These are phyloP conservation scores for Jimgerdemannia lactiflua DNA, from an alignment of 192 early-diverging fungal species.

Conservation along the genomic window DNA sequence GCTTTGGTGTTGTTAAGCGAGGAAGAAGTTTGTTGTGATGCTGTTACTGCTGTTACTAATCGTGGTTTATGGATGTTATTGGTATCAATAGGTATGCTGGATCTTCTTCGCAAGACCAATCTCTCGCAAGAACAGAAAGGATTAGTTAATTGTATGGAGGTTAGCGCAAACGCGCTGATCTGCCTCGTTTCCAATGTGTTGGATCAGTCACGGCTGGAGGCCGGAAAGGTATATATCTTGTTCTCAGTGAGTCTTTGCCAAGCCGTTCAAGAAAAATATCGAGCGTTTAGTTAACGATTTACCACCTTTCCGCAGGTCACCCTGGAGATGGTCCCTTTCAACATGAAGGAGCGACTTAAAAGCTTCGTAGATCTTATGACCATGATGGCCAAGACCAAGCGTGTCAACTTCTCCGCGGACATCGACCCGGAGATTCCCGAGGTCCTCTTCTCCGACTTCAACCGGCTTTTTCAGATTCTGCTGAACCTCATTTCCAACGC, in stretches of 20 bases:
- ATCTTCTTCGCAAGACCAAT: conserved; percentile 1
- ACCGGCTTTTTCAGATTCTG: conserved; percentile 52
- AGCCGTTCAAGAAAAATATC: too few relatives aligned
- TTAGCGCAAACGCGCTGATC: conserved; percentile 13
- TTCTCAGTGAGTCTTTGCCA: background rate
- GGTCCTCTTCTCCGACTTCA: conserved; percentile 42
- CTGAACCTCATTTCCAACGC: conserved; percentile 54
- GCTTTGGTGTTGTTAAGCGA: too few relatives aligned
- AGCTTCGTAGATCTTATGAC: conserved; percentile 46
- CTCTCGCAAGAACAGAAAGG: conserved; percentile 2
- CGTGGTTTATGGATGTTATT: background rate
- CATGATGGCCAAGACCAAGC: conserved; percentile 41
- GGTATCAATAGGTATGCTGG: conserved; percentile 5
- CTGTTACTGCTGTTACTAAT: too few relatives aligned
- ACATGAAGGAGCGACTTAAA: conserved; percentile 44
- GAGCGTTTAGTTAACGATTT: background rate
- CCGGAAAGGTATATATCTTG: conserved; percentile 28
- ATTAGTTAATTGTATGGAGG: conserved; percentile 12
- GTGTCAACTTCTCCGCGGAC: conserved; percentile 34
- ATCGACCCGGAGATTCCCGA: conserved; percentile 47
- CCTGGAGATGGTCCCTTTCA: conserved; percentile 43
- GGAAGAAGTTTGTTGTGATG: too few relatives aligned
- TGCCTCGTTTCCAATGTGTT: conserved; percentile 14
- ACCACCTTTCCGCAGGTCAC: conserved; percentile 10
- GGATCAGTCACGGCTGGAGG: conserved; percentile 50